Conservation (phyloP, 1,139 yeast species). For the Candida sp. region DNA sequence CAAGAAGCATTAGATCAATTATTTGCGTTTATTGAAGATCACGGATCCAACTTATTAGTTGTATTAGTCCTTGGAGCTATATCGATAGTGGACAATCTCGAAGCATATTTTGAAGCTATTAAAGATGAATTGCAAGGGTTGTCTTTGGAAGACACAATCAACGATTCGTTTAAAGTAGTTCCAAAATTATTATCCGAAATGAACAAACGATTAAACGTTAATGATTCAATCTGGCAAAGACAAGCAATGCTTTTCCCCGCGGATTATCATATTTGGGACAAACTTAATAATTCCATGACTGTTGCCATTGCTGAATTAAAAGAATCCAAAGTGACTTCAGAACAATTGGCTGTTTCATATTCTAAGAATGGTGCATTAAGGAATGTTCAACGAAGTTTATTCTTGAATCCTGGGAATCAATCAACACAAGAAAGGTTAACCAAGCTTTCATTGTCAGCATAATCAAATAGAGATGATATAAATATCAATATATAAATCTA, state of each 20-base stretch:
- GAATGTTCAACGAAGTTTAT: slow-evolving; percentile 56
- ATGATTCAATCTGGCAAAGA: slow-evolving; percentile 54
- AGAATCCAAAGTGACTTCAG: slow-evolving; percentile 51
- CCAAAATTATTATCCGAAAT: slow-evolving; percentile 61
- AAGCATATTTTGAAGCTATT: slow-evolving; percentile 61
- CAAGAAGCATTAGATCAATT: slow-evolving; percentile 79
- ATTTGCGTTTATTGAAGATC: slow-evolving; percentile 55
- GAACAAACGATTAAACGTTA: slow-evolving; percentile 24
- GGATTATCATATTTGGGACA: slow-evolving; percentile 65
- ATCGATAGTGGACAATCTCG: slow-evolving; percentile 60
- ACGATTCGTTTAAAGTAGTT: slow-evolving; percentile 51
- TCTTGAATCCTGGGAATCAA: slow-evolving; percentile 25
- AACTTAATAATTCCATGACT: slow-evolving; percentile 48
- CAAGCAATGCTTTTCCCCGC: slow-evolving; percentile 74
- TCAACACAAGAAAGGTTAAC: slow-evolving; percentile 9
- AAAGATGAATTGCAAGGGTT: slow-evolving; percentile 61
- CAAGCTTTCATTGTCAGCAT: not conserved
- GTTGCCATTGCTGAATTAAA: slow-evolving; percentile 43
- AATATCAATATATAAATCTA: not conserved
- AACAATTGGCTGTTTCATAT: slow-evolving; percentile 51
- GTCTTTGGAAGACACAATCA: slow-evolving; percentile 42
- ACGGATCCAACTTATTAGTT: slow-evolving; percentile 64
- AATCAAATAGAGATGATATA: not conserved
- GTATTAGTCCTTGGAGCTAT: slow-evolving; percentile 80
- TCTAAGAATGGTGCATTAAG: slow-evolving; percentile 43